phyloP scores from a whole-genome alignment of 768 basidiomycete species.

The Terana coerulea region DNA sequence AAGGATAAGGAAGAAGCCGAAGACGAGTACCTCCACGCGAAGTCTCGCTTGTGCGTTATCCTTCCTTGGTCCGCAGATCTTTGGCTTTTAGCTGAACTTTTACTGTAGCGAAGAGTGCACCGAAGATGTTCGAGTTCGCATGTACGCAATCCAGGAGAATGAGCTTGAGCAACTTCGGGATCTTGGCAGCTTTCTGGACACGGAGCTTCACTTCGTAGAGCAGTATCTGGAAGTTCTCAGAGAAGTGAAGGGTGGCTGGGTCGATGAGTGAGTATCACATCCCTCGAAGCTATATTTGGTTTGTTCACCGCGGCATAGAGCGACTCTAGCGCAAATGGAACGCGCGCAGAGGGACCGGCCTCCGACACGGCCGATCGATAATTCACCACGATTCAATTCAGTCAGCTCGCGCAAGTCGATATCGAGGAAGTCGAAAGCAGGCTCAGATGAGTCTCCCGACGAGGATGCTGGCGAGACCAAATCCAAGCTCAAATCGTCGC shows the following conservation, averaged over 20 bases:
- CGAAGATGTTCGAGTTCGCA: conserved; percentile 78
- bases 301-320: conserved; percentile 20
- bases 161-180: conserved; percentile 71
- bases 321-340: conserved; percentile 27
- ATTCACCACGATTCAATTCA: conserved; percentile 29
- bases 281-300: not conserved
- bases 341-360: conserved; percentile 15
- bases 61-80: not conserved
- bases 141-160: conserved; percentile 76
- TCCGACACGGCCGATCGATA: conserved; percentile 11
- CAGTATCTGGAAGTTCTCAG: conserved; percentile 71
- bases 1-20: conserved; percentile 71
- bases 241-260: conserved; percentile 68
- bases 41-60: conserved; percentile 65
- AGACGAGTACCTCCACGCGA: conserved; percentile 71
- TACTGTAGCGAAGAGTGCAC: conserved; percentile 73
- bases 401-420: conserved; percentile 32
- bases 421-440: conserved; percentile 12
- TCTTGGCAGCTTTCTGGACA: conserved; percentile 65
- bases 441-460: conserved; percentile 1
- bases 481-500: conserved; percentile 7
- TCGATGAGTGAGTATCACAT: conserved; percentile 45
- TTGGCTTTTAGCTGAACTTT: not conserved
- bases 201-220: conserved; percentile 69
- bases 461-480: conserved; percentile 6